phyloP scores from a whole-genome alignment of 163 green algal genomes.

The Picocystis sp. region DNA sequence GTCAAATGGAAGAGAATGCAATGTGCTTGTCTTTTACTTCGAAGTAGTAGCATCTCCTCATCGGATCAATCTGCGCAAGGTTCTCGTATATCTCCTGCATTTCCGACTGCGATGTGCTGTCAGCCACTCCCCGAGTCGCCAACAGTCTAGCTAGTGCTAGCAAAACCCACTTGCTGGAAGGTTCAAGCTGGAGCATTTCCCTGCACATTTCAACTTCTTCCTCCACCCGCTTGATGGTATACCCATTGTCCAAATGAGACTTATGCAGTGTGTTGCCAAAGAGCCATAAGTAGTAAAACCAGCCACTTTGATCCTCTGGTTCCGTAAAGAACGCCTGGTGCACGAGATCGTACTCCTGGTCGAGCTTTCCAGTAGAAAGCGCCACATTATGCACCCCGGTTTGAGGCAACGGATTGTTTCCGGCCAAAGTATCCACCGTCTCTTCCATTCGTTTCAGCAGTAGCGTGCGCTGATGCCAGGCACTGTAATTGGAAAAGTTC shows the following conservation, averaged over 20 bases:
- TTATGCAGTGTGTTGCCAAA: conserved; percentile 15
- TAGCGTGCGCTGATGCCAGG: conserved; percentile 78
- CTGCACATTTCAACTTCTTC: conserved; percentile 27
- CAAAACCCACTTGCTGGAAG: conserved; percentile 56
- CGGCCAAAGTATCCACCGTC: not conserved
- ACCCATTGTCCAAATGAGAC: not conserved
- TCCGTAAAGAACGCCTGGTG: conserved; percentile 78
- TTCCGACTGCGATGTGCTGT: no score
- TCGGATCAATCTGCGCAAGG: no score
- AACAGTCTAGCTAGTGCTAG: conserved; percentile 41
- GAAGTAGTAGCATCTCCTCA: no score
- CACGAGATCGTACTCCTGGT: conserved; percentile 83
- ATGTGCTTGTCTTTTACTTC: no score
- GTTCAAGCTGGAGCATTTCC: conserved; percentile 40
- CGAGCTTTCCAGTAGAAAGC: conserved; percentile 20
- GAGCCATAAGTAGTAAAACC: conserved; percentile 74
- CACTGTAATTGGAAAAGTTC: conserved; percentile 95
- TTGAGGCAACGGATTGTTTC: no score
- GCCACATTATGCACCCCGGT: no score
- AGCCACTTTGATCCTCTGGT: conserved; percentile 66
- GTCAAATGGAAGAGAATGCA: no score
- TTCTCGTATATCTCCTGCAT: no score
- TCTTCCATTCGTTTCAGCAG: conserved; percentile 18
- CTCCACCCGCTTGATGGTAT: conserved; percentile 21
- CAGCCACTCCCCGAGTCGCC: conserved; percentile 18